Evolutionary conservation across 306 rosid genomes (phyloP), one percentile per base, ranked within the genome.

Genomic region (Oemleria cerasiformis): DNA sequence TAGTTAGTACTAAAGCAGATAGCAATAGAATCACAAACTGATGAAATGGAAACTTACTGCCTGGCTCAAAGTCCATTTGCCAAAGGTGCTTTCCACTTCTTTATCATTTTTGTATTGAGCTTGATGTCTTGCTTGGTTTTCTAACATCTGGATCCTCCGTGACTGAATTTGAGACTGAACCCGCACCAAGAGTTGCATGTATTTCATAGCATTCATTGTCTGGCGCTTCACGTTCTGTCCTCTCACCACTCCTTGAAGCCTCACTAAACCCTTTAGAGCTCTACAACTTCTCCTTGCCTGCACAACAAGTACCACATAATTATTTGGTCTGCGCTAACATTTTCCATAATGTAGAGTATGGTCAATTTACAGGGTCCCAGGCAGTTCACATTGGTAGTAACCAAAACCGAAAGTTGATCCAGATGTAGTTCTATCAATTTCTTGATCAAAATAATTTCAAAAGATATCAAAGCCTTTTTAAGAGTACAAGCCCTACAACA

Each of bases 141-240:
- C 97, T 60, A 91, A 78, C 96, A 91, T 87, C 77, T 94, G 98
- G 79, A 89, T 91, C 87, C 99, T 81, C 66, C 96, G 79, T 5
- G 99, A 86, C 70, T 95, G 99, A 73, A 91, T 91, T 76, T 95
- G 99, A 44, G 97, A 89, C 70, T 95, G 99, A 71, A 95, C 96
- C 53, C 99, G 88, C 76, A 91, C 97, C 58, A 91, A 38, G 23
- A 91, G 90, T 78, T 95, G 99, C 97, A 95, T 95, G 74, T 95
- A 91, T 73, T 91, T 95, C 99, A 95, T 95, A 49, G 99, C 97
- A 69, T 79, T 95, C 69, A 78, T 68, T 3, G 99, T 91, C 80
- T 95, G 99, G 49, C 99, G 90, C 96, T 91, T 95, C 85, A 95
- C 96, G 62, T 84, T 91, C 78, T 95, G 97, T 67, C 99, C 99